These are phyloP conservation scores for Flaveria robusta DNA, from an alignment of 129 eudicot species.

Conservation along the genomic window DNA sequence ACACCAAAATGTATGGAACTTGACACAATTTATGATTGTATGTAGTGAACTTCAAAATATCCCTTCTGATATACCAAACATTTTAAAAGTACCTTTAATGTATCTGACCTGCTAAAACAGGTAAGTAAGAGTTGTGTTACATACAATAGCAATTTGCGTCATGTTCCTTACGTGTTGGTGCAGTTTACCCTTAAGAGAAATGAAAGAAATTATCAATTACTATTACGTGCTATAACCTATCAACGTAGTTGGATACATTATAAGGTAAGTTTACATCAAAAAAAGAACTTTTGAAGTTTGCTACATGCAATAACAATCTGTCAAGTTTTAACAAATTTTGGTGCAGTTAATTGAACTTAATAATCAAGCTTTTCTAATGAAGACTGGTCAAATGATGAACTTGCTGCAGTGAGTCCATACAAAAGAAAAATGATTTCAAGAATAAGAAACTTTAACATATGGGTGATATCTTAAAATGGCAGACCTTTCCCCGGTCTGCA, in stretches of 20 bases:
- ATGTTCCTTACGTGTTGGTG: too few relatives aligned
- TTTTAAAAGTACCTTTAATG: not conserved
- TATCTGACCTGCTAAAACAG: not conserved
- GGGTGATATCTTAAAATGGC: not conserved
- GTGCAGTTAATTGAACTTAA: not conserved
- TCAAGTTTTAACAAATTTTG: not conserved
- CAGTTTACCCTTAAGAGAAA: too few relatives aligned
- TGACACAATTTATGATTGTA: not conserved
- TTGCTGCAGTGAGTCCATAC: not conserved
- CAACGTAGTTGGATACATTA: not conserved
- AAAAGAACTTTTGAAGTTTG: not conserved
- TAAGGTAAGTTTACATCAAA: not conserved
- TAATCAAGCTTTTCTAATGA: not conserved
- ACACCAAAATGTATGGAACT: not conserved
- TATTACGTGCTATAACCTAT: too few relatives aligned
- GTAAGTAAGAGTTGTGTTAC: too few relatives aligned
- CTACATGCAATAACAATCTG: not conserved
- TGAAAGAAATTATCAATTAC: too few relatives aligned
- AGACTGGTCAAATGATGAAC: slow-evolving; percentile 4
- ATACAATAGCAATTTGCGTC: too few relatives aligned
- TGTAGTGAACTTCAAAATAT: not conserved
- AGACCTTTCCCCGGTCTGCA: not conserved
- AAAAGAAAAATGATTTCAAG: not conserved
- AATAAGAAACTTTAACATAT: too few relatives aligned
- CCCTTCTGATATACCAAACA: not conserved